Evolutionary conservation across 768 basidiomycete genomes (phyloP).

Genomic region (Calocybe cyanea): DNA sequence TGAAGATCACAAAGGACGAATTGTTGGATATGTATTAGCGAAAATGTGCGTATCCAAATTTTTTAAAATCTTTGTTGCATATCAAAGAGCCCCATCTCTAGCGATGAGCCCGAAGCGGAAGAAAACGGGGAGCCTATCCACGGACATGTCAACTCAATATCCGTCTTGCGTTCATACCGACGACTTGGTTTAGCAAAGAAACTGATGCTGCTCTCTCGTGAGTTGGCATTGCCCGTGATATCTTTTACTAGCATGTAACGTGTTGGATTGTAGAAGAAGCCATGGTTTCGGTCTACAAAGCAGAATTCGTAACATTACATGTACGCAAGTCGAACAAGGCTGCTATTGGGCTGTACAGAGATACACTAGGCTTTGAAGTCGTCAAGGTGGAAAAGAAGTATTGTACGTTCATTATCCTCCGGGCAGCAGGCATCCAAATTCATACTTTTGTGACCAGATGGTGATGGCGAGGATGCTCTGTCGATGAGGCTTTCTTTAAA

Average conservation of each 20-base stretch:
- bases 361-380: slow-evolving; percentile 87
- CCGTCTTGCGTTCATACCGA: slow-evolving; percentile 85
- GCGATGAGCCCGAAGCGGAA: slow-evolving; percentile 45
- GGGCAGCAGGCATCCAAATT: no score
- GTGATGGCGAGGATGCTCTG: slow-evolving; percentile 84
- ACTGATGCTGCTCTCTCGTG: slow-evolving; percentile 90
- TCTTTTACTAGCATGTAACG: background rate
- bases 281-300: slow-evolving; percentile 85
- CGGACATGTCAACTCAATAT: slow-evolving; percentile 96
- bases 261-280: slow-evolving; percentile 68
- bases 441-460: slow-evolving; percentile 44
- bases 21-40: slow-evolving; percentile 94
- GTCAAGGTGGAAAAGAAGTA: slow-evolving; percentile 85
- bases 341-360: slow-evolving; percentile 82
- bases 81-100: slow-evolving; percentile 7
- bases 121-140: slow-evolving; percentile 52
- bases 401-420: slow-evolving; percentile 51
- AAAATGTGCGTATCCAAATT: slow-evolving; percentile 65
- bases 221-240: slow-evolving; percentile 24
- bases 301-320: slow-evolving; percentile 81
- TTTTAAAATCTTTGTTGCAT: background rate
- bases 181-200: slow-evolving; percentile 92
- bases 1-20: slow-evolving; percentile 81
- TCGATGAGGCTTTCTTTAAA: slow-evolving; percentile 59
- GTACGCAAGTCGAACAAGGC: slow-evolving; percentile 95